Base-by-base conservation (phyloP, 345 rosid species). In the Dipteronia sinensis region DNA sequence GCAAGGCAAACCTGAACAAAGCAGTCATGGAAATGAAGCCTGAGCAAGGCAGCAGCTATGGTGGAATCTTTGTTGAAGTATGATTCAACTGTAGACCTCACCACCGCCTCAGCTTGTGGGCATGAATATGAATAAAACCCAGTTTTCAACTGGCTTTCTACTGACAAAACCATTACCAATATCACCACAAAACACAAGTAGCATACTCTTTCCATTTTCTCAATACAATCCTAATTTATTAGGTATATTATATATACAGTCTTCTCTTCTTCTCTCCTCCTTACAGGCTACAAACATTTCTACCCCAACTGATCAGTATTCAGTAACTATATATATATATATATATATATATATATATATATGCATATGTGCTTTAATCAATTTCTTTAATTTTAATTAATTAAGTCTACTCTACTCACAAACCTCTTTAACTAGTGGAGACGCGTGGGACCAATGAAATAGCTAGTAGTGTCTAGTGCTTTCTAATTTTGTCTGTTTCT, bases 21-120 rank as follows among this genome's bases (percentile, higher is more conserved):
- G 82, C 93, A 91, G 61, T 91, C 93, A 53, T 91, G 95, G 76
- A 91, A 89, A 65, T 91, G 95, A 82, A 91, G 90, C 86, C 95
- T 88, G 19, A 89, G 90, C 86, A 91, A 86, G 72, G 82, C 95
- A 64, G 93, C 83, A 2, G 93, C 89, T 56, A 91, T 55, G 10
- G 89, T 77, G 22, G 92, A 89, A 86, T 91, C 93, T 69, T 85
- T 81, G 25, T 79, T 83, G 69, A 90, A 87, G 86, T 90, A 78
- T 44, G 91, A 83, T 80, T 87, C 83, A 83, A 91, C 92, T 2
- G 88, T 78, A 17, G 93, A 90, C 81, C 93, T 83, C 55, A 90
- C 89, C 10, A 83, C 76, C 3, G 82, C 68, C 82, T 87, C 92
- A 55, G 88, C 91, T 47, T 75, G 79, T 40, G 92, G 90, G 74